phyloP scores from a whole-genome alignment of 2,329 filamentous ascomycete species.

The Colletotrichum sp. region DNA sequence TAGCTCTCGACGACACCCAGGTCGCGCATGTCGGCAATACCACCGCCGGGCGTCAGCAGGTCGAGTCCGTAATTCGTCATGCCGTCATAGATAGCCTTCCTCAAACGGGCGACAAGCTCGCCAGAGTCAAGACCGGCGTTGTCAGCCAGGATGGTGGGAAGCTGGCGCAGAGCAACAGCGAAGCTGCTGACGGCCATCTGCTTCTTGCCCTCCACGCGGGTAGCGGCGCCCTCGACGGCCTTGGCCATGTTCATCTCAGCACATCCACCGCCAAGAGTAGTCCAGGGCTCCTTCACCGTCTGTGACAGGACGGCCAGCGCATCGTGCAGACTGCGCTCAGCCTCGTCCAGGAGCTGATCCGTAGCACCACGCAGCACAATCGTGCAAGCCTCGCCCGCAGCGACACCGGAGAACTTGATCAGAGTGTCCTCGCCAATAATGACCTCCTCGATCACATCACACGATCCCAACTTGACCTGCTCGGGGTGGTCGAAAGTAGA shows the following conservation, averaged over 20 bases:
- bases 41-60: constrained; percentile 85
- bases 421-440: constrained; percentile 98
- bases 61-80: constrained; percentile 93
- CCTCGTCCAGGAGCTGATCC: constrained; percentile 95
- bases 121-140: constrained; percentile 97
- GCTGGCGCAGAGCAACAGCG: constrained; percentile 84
- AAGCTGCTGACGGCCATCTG: constrained; percentile 92
- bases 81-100: constrained; percentile 94
- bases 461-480: constrained; percentile 93
- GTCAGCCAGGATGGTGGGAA: constrained; percentile 96
- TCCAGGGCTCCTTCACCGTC: constrained; percentile 92
- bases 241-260: constrained; percentile 99
- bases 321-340: constrained; percentile 94
- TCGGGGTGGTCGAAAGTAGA: constrained; percentile 99
- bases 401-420: constrained; percentile 96
- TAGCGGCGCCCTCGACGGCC: constrained; percentile 91
- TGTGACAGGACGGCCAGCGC: constrained; percentile 95
- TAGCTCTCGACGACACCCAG: constrained; percentile 96
- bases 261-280: constrained; percentile 92
- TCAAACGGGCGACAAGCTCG: constrained; percentile 87
- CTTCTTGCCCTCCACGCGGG: constrained; percentile 96
- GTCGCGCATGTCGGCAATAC: constrained; percentile 94
- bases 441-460: constrained; percentile 95
- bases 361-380: constrained; percentile 96
- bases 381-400: constrained; percentile 92